A percentile compares a stretch with the other conserved stretches of the same genome.
Evolutionary conservation across 1,139 yeast genomes (phyloP).

Genomic region (Sugiyamaella castrensis): DNA sequence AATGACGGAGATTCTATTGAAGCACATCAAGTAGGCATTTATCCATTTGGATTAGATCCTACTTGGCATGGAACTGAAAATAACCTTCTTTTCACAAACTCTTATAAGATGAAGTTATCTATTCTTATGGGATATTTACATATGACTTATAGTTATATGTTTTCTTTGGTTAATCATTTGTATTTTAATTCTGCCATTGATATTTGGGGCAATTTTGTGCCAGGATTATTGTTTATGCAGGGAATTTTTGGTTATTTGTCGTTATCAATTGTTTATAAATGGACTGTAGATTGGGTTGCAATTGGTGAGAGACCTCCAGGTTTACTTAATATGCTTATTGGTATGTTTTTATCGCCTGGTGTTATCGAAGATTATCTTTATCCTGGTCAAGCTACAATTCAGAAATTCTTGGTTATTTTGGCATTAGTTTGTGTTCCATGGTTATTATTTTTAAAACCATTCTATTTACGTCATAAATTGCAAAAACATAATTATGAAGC

Average conservation of each 20-base stretch:
- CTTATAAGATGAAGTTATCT: conserved; percentile 94
- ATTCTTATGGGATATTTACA: conserved; percentile 92
- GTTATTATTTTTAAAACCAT: conserved; percentile 85
- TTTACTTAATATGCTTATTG: conserved; percentile 86
- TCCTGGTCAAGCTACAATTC: conserved; percentile 80
- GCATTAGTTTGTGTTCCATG: conserved; percentile 95
- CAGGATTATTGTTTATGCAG: conserved; percentile 93
- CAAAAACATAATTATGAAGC: conserved; percentile 34
- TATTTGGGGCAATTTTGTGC: conserved; percentile 88
- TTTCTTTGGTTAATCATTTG: conserved; percentile 77
- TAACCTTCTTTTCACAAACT: conserved; percentile 81
- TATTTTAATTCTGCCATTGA: conserved; percentile 76
- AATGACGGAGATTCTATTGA: conserved; percentile 58
- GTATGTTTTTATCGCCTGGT: conserved; percentile 95
- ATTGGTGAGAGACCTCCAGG: conserved; percentile 83
- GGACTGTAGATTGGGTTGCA: conserved; percentile 91
- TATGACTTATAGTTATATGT: conserved; percentile 86
- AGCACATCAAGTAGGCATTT: conserved; percentile 65
- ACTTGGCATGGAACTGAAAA: conserved; percentile 98
- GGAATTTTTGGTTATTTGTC: conserved; percentile 91
- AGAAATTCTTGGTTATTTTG: conserved; percentile 63
- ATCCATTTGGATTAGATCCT: conserved; percentile 85
- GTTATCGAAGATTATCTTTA: conserved; percentile 77
- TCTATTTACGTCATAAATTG: conserved; percentile 54
- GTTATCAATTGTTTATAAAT: conserved; percentile 81